A percentile compares a stretch with the other conserved stretches of the same genome.
Conservation (phyloP, 1,139 yeast genomes). For the Yamadazyma siamensis region DNA sequence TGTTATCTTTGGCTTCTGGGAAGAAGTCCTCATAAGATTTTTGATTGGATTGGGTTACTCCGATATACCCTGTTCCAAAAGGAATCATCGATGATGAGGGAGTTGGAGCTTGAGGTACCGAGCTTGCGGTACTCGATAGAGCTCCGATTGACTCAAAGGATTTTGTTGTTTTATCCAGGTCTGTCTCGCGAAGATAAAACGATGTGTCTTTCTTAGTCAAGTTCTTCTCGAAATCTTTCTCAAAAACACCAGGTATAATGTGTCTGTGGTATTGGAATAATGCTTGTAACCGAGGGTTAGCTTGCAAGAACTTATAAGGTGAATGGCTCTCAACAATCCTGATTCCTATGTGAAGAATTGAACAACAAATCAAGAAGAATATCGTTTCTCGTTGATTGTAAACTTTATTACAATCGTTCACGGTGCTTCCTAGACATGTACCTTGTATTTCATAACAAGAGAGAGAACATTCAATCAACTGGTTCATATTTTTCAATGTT, state of each 20-base stretch:
- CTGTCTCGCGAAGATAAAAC: too few species aligned
- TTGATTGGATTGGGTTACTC: not conserved
- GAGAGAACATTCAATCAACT: slow-evolving; percentile 20
- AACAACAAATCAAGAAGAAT: slow-evolving; percentile 19
- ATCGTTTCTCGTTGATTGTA: slow-evolving; percentile 23
- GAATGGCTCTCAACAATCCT: slow-evolving; percentile 22
- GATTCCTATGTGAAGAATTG: slow-evolving; percentile 23
- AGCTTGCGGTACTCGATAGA: too few species aligned
- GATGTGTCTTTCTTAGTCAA: too few species aligned
- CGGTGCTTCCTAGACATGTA: not conserved
- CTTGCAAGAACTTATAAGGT: slow-evolving; percentile 14
- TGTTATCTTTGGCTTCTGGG: not conserved
- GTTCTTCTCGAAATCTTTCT: too few species aligned
- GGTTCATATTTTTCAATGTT: slow-evolving; percentile 24
- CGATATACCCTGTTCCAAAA: slow-evolving; percentile 14
- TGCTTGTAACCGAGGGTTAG: slow-evolving; percentile 14
- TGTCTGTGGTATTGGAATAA: slow-evolving; percentile 22
- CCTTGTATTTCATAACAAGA: slow-evolving; percentile 8
- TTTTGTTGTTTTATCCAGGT: too few species aligned
- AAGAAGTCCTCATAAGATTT: too few species aligned
- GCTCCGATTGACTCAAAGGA: too few species aligned
- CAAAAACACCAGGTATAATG: slow-evolving; percentile 30
- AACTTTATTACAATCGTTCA: slow-evolving; percentile 5
- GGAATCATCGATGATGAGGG: too few species aligned
- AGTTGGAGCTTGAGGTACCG: too few species aligned